Evolutionary conservation across 495 filamentous ascomycete genomes (phyloP).

Genomic region (Penicillium subrubescens): DNA sequence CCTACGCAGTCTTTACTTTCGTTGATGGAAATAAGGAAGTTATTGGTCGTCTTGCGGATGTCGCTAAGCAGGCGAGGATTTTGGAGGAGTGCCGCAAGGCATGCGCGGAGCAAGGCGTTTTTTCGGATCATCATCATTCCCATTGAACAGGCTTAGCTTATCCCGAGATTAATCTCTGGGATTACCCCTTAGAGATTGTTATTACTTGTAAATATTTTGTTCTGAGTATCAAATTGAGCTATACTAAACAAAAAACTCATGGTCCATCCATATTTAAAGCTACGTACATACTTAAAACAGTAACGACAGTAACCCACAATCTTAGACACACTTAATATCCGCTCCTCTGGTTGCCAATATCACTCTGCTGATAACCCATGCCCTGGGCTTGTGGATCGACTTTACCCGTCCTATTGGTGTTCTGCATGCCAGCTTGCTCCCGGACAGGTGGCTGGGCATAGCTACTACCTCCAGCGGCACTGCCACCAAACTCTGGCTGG

Average conservation of each 20-base stretch:
- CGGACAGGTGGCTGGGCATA: background rate
- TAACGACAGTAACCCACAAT: background rate
- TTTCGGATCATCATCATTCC: slow-evolving; percentile 29
- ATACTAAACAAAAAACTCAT: background rate
- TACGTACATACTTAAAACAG: background rate
- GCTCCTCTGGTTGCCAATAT: slow-evolving; percentile 13
- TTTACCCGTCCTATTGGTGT: slow-evolving; percentile 11
- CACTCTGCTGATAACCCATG: slow-evolving; percentile 2
- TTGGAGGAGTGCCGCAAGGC: slow-evolving; percentile 81
- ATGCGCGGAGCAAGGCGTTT: slow-evolving; percentile 43
- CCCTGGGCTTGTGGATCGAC: slow-evolving; percentile 8
- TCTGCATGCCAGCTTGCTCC: slow-evolving; percentile 1
- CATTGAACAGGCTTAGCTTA: background rate
- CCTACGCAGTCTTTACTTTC: slow-evolving; percentile 93
- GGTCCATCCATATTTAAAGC: background rate
- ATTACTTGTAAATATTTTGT: background rate
- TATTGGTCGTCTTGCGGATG: slow-evolving; percentile 81
- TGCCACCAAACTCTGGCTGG: slow-evolving; percentile 9
- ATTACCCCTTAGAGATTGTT: background rate
- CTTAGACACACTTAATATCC: background rate
- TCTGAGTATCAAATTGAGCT: background rate
- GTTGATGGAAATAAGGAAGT: slow-evolving; percentile 89
- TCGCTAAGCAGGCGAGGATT: slow-evolving; percentile 83
- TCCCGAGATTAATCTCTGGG: background rate
- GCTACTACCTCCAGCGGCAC: slow-evolving; percentile 16